Conservation (phyloP, 2,329 filamentous ascomycete species). For the Stachybotrys chlorohalonatus region DNA sequence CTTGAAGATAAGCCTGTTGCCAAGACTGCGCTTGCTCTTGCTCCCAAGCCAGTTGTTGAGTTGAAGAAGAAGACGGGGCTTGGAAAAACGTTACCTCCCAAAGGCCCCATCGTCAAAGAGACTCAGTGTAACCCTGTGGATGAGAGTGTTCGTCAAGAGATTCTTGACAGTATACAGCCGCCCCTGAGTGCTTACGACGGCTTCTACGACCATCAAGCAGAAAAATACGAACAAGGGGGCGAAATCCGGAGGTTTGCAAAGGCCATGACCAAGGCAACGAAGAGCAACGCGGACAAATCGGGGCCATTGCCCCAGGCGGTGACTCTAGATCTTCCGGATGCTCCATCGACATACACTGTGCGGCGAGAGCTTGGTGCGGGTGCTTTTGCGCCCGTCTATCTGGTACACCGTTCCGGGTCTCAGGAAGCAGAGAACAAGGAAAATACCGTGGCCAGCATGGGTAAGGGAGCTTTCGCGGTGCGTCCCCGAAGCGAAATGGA, state of each 20-base stretch:
- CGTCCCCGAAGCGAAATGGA: slow-evolving; percentile 55
- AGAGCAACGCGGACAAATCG: slow-evolving; percentile 51
- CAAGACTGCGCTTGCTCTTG: slow-evolving; percentile 42
- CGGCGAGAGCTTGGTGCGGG: slow-evolving; percentile 84
- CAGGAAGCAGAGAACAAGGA: slow-evolving; percentile 35
- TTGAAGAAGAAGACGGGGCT: slow-evolving; percentile 18
- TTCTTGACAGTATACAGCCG: slow-evolving; percentile 66
- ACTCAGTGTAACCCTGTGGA: slow-evolving; percentile 83
- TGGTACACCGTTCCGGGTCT: slow-evolving; percentile 64
- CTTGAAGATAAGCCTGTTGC: slow-evolving; percentile 39
- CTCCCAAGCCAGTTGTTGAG: slow-evolving; percentile 27
- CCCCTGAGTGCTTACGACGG: slow-evolving; percentile 66
- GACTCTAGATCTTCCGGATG: slow-evolving; percentile 57
- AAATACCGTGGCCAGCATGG: slow-evolving; percentile 42
- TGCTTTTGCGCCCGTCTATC: slow-evolving; percentile 90
- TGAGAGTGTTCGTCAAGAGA: slow-evolving; percentile 61
- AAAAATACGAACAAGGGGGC: slow-evolving; percentile 54
- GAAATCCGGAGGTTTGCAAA: slow-evolving; percentile 82
- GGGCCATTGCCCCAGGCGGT: slow-evolving; percentile 51
- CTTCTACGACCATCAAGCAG: slow-evolving; percentile 64
- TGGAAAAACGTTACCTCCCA: slow-evolving; percentile 35
- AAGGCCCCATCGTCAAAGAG: slow-evolving; percentile 72
- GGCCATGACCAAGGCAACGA: slow-evolving; percentile 46
- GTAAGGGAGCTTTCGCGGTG: slow-evolving; percentile 51
- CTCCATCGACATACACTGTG: slow-evolving; percentile 61